Conservation (phyloP, 2,329 filamentous ascomycete genomes). For the Neofusicoccum sp. region DNA sequence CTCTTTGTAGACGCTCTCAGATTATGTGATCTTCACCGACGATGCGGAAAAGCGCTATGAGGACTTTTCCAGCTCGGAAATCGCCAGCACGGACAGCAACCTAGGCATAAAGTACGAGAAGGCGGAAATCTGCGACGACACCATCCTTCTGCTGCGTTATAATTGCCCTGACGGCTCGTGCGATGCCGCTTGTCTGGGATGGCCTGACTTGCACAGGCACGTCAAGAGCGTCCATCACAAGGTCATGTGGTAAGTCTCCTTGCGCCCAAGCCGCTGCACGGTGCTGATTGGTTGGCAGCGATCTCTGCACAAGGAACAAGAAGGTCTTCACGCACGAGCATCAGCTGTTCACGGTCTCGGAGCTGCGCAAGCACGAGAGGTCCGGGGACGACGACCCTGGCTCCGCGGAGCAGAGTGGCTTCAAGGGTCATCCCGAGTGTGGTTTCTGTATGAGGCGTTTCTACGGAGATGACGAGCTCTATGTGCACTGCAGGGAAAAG, state of each 20-base stretch:
- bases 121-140: constrained; percentile 86
- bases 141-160: constrained; percentile 80
- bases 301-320: constrained; percentile 89
- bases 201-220: constrained; percentile 77
- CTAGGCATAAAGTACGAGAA: constrained; percentile 91
- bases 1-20: constrained; percentile 57
- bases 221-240: constrained; percentile 80
- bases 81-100: constrained; percentile 76
- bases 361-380: constrained; percentile 83
- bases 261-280: neutral
- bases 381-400: constrained; percentile 89
- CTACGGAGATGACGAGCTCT: constrained; percentile 94
- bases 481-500: constrained; percentile 86
- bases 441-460: constrained; percentile 89
- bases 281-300: constrained; percentile 46
- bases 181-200: constrained; percentile 79
- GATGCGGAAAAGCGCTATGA: constrained; percentile 77
- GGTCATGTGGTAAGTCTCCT: constrained; percentile 66
- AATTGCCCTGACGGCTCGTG: constrained; percentile 88
- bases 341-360: constrained; percentile 78
- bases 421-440: constrained; percentile 92
- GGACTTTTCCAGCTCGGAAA: constrained; percentile 72
- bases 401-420: constrained; percentile 87
- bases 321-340: constrained; percentile 99
- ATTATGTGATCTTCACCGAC: constrained; percentile 90